Conservation (phyloP, 129 eudicot species). For the Flaveria sonorensis region DNA sequence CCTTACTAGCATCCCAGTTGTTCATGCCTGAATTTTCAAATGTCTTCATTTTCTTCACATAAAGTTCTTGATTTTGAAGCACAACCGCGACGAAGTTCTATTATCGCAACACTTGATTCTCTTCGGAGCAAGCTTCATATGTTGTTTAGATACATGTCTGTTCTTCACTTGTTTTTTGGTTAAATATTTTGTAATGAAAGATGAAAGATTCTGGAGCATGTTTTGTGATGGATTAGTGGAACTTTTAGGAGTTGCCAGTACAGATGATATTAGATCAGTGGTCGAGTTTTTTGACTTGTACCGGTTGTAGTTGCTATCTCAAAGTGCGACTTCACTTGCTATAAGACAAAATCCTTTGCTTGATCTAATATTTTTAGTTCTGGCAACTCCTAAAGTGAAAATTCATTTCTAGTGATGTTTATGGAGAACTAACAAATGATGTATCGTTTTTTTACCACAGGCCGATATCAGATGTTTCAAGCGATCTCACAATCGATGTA, state of each 20-base stretch:
- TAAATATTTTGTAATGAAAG: neutral
- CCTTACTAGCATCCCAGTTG: constrained; percentile 10
- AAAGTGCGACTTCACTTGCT: neutral
- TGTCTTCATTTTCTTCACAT: neutral
- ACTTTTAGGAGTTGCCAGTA: no score
- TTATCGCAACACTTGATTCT: neutral
- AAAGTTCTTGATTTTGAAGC: neutral
- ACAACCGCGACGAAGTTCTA: neutral
- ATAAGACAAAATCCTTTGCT: neutral
- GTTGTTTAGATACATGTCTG: constrained; percentile 18
- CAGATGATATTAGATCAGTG: no score
- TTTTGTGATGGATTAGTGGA: neutral
- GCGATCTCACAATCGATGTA: constrained; percentile 86
- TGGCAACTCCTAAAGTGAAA: neutral
- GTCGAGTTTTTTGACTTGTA: neutral
- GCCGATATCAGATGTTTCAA: constrained; percentile 98
- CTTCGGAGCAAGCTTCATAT: neutral
- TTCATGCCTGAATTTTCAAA: constrained; percentile 3
- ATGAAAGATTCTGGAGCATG: neutral
- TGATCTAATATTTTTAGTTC: neutral
- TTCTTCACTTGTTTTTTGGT: neutral
- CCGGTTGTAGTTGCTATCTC: neutral
- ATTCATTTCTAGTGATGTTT: neutral
- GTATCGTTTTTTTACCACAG: constrained; percentile 48
- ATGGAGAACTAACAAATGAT: neutral